These are phyloP conservation scores for Tetrahymena malaccensis DNA, from an alignment of 73 alveolate genomes.

Conservation along the genomic window DNA sequence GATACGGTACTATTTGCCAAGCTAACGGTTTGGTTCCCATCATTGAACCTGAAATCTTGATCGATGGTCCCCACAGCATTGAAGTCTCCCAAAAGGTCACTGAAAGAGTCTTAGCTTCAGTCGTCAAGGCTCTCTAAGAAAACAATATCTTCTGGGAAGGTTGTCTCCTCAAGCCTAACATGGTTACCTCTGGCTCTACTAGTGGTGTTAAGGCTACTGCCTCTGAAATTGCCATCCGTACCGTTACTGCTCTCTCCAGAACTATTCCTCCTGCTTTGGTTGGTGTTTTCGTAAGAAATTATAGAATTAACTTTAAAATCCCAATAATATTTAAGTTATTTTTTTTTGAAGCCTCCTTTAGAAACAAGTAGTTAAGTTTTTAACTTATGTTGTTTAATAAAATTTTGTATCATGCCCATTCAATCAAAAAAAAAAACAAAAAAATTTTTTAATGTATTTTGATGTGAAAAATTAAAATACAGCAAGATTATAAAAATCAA, in stretches of 20 bases:
- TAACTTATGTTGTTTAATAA: background rate
- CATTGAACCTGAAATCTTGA: slow-evolving; percentile 97
- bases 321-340: background rate
- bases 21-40: slow-evolving; percentile 96
- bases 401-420: no score
- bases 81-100: slow-evolving; percentile 82
- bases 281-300: slow-evolving; percentile 60
- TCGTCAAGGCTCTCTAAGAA: slow-evolving; percentile 73
- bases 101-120: slow-evolving; percentile 87
- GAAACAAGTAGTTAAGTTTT: background rate
- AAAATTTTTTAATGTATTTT: background rate
- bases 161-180: slow-evolving; percentile 92
- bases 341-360: background rate
- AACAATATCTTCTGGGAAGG: slow-evolving; percentile 91
- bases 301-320: background rate
- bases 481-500: background rate
- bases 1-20: slow-evolving; percentile 97
- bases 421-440: no score
- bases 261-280: slow-evolving; percentile 93
- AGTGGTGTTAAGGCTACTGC: slow-evolving; percentile 70
- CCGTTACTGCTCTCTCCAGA: slow-evolving; percentile 81
- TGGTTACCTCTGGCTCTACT: slow-evolving; percentile 95
- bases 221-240: slow-evolving; percentile 84
- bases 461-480: no score
- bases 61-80: slow-evolving; percentile 92